A percentile compares a stretch with the other conserved stretches of the same genome.
These are phyloP conservation scores for Pisolithus orientalis DNA, from an alignment of 768 basidiomycete genomes.

Conservation along the genomic window DNA sequence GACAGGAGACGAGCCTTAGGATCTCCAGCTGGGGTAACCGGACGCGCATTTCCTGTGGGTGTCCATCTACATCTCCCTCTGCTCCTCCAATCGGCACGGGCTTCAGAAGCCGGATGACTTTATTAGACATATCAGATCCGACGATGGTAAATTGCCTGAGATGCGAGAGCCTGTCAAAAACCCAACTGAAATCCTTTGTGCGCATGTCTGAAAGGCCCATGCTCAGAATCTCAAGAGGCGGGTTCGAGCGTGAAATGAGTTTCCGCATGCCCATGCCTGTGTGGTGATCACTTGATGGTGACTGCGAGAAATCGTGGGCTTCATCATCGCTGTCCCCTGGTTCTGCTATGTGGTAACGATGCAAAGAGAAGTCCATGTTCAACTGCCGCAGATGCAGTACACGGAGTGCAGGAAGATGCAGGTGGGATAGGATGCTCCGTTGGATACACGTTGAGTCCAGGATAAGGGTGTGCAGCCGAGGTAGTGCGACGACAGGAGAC, in stretches of 20 bases:
- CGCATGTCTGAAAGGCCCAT: slow-evolving; percentile 84
- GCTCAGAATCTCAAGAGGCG: slow-evolving; percentile 58
- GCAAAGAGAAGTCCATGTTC: slow-evolving; percentile 49
- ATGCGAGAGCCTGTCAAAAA: slow-evolving; percentile 48
- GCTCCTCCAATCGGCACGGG: slow-evolving; percentile 27
- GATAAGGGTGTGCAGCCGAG: slow-evolving; percentile 50
- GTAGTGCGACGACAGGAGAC: slow-evolving; percentile 45
- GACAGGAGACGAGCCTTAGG: slow-evolving; percentile 56
- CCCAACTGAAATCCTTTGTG: slow-evolving; percentile 71
- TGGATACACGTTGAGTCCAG: slow-evolving; percentile 56
- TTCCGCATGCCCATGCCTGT: slow-evolving; percentile 76
- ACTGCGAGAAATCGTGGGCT: slow-evolving; percentile 66
- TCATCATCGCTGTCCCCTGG: slow-evolving; percentile 73
- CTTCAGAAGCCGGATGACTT: slow-evolving; percentile 53
- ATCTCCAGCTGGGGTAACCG: slow-evolving; percentile 50
- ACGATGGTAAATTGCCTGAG: slow-evolving; percentile 67
- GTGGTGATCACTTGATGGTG: slow-evolving; percentile 68
- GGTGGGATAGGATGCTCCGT: slow-evolving; percentile 56
- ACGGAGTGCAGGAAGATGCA: slow-evolving; percentile 54
- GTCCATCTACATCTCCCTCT: slow-evolving; percentile 6
- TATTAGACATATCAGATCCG: slow-evolving; percentile 78
- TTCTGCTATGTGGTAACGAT: slow-evolving; percentile 35
- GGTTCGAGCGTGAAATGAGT: slow-evolving; percentile 53
- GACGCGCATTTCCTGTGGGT: slow-evolving; percentile 24
- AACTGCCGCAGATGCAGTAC: slow-evolving; percentile 60